Conservation (phyloP, 2,329 filamentous ascomycete species). For the Cordyceps fumosorosea region DNA sequence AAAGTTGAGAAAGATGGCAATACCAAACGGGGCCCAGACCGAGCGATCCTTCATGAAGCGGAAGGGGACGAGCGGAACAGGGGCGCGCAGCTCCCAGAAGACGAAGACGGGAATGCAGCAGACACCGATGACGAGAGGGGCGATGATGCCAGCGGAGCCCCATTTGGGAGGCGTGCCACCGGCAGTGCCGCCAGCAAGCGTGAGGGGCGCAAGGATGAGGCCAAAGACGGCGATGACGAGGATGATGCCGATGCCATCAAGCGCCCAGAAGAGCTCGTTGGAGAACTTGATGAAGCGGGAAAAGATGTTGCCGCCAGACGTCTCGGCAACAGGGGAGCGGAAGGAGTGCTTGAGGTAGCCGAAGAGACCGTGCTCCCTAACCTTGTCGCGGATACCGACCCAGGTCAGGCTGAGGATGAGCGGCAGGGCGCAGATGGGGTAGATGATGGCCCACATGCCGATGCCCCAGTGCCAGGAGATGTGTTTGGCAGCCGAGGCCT, state of each 20-base stretch:
- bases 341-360: slow-evolving; percentile 28
- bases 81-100: slow-evolving; percentile 39
- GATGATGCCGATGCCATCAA: slow-evolving; percentile 39
- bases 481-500: slow-evolving; percentile 37
- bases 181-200: slow-evolving; percentile 32
- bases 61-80: slow-evolving; percentile 55
- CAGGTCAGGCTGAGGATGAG: slow-evolving; percentile 46
- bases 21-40: slow-evolving; percentile 57
- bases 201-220: slow-evolving; percentile 39
- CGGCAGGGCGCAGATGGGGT: slow-evolving; percentile 50
- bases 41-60: slow-evolving; percentile 53
- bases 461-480: slow-evolving; percentile 57
- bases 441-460: slow-evolving; percentile 60
- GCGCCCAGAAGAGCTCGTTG: slow-evolving; percentile 39
- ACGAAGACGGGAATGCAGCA: slow-evolving; percentile 45
- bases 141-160: slow-evolving; percentile 33
- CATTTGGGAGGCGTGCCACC: slow-evolving; percentile 29
- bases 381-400: slow-evolving; percentile 44
- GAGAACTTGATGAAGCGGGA: slow-evolving; percentile 17
- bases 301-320: not conserved
- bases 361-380: slow-evolving; percentile 37
- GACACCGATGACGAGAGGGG: slow-evolving; percentile 38
- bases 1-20: slow-evolving; percentile 50
- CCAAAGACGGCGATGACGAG: slow-evolving; percentile 40
- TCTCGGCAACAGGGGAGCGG: slow-evolving; percentile 19